A percentile compares a stretch with the other conserved stretches of the same genome.
Evolutionary conservation across 2,329 filamentous ascomycete genomes (phyloP).

Genomic region (Apiospora saccharicola): DNA sequence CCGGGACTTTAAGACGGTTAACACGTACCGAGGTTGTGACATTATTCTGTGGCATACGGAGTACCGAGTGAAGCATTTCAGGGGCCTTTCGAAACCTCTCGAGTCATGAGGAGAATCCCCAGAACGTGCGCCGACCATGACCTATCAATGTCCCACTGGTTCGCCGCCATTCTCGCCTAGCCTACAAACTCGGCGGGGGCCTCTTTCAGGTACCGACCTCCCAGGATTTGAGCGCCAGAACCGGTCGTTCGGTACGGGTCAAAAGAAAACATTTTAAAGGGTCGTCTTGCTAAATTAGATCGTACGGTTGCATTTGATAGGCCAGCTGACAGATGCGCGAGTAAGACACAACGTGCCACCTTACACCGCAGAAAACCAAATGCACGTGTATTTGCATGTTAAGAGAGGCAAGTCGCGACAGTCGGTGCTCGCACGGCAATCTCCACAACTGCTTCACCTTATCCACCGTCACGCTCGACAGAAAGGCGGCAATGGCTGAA

Average conservation of each 20-base stretch:
- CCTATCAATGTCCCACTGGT: neutral
- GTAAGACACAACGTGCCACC: neutral
- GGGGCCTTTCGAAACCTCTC: neutral
- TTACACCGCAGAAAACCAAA: neutral
- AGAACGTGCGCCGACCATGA: neutral
- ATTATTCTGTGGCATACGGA: conserved; percentile 5
- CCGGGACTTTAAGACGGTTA: neutral
- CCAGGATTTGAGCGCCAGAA: neutral
- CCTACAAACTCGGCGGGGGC: neutral
- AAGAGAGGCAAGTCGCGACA: no score
- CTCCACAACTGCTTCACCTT: neutral
- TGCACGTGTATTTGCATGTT: neutral
- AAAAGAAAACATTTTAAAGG: neutral
- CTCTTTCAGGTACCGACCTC: neutral
- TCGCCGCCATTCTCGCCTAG: neutral
- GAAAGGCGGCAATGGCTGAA: neutral
- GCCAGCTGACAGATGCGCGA: neutral
- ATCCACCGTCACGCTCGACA: neutral
- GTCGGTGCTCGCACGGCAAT: neutral
- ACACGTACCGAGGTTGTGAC: conserved; percentile 12
- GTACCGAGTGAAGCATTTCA: neutral
- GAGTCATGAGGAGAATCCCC: neutral
- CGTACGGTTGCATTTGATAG: neutral
- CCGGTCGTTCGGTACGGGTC: neutral
- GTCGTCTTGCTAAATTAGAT: neutral